Evolutionary conservation across 2,329 filamentous ascomycete species (phyloP).

Genomic region (Talaromyces amestolkiae): DNA sequence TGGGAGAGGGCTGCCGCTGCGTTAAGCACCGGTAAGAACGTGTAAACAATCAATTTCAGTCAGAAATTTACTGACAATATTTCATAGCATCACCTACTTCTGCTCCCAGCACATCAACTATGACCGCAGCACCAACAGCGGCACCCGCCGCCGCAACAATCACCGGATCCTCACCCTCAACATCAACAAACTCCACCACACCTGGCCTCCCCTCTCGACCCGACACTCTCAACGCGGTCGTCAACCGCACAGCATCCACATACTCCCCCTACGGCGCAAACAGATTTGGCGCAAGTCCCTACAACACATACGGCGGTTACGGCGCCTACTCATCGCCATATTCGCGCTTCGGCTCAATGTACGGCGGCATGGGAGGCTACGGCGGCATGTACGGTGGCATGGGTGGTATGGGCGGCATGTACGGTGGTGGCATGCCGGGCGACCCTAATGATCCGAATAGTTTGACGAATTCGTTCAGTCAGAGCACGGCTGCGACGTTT

Average conservation of each 20-base stretch:
- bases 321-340: slow-evolving; percentile 46
- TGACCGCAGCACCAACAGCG: slow-evolving; percentile 20
- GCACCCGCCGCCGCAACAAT: slow-evolving; percentile 38
- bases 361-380: slow-evolving; percentile 51
- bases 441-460: slow-evolving; percentile 88
- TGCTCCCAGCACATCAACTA: not conserved
- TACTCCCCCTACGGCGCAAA: slow-evolving; percentile 66
- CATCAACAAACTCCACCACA: slow-evolving; percentile 44
- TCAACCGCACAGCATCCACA: slow-evolving; percentile 83
- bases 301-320: slow-evolving; percentile 51
- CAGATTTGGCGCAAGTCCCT: slow-evolving; percentile 54
- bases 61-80: not conserved
- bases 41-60: too few species aligned
- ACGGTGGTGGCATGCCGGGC: slow-evolving; percentile 44
- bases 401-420: slow-evolving; percentile 32
- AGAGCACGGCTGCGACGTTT: slow-evolving; percentile 93
- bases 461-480: slow-evolving; percentile 90
- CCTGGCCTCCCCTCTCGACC: slow-evolving; percentile 68
- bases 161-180: slow-evolving; percentile 39
- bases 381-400: slow-evolving; percentile 45
- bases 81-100: not conserved
- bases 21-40: slow-evolving; percentile 13
- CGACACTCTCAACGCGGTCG: slow-evolving; percentile 70
- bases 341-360: slow-evolving; percentile 45
- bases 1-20: slow-evolving; percentile 77